These are phyloP conservation scores for Candida nitratophila DNA, from an alignment of 805 yeast genomes.

Conservation along the genomic window DNA sequence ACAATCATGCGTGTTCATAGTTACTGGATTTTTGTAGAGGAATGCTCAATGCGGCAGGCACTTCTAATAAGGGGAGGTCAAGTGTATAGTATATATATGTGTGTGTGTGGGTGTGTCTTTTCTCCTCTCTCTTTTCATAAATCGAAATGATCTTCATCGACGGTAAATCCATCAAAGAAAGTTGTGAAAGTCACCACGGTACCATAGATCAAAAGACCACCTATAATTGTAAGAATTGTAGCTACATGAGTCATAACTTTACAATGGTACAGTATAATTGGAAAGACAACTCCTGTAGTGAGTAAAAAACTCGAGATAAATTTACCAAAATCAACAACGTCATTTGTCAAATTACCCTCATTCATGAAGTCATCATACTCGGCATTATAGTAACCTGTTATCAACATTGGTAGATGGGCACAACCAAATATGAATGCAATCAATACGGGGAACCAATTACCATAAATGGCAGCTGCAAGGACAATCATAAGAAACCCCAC, in stretches of 20 bases:
- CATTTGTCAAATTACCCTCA: conserved; percentile 36
- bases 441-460: conserved; percentile 86
- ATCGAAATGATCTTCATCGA: conserved; percentile 29
- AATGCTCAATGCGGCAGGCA: no score
- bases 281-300: conserved; percentile 67
- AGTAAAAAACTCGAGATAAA: conserved; percentile 74
- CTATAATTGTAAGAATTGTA: conserved; percentile 66
- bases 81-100: no score
- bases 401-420: conserved; percentile 67
- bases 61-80: no score
- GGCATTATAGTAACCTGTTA: conserved; percentile 39
- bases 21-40: no score
- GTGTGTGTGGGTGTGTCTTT: no score
- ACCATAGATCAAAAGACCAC: conserved; percentile 78
- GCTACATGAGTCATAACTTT: conserved; percentile 65
- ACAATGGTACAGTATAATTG: conserved; percentile 71
- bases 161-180: conserved; percentile 58
- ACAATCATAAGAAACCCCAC: conserved; percentile 86
- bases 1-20: no score
- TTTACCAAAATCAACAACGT: conserved; percentile 70
- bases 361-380: conserved; percentile 54
- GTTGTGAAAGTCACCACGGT: conserved; percentile 78
- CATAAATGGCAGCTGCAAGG: conserved; percentile 79
- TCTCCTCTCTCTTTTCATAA: conserved; percentile 11
- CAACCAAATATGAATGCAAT: conserved; percentile 55